These are phyloP conservation scores for Spathaspora boniae DNA, from an alignment of 805 yeast species.

Conservation along the genomic window DNA sequence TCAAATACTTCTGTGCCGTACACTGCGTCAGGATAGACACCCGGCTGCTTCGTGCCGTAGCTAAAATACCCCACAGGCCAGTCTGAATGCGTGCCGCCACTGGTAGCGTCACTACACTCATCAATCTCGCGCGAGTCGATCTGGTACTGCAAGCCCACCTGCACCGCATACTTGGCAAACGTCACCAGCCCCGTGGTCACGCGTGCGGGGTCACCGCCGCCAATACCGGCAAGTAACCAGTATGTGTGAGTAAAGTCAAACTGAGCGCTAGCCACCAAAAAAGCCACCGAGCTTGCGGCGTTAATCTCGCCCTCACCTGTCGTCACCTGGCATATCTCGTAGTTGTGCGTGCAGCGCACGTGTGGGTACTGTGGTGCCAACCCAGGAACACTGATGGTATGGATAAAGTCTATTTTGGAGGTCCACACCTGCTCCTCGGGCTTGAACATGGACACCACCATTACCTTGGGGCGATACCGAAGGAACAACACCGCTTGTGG, in stretches of 20 bases:
- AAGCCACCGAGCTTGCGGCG: conserved; percentile 58
- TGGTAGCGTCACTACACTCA: too few relatives aligned
- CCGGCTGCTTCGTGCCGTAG: conserved; percentile 48
- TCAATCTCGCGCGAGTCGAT: conserved; percentile 50
- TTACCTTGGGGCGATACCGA: conserved; percentile 53
- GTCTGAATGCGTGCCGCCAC: conserved; percentile 31
- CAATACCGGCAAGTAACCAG: conserved; percentile 63
- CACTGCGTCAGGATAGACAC: conserved; percentile 48
- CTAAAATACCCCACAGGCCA: conserved; percentile 63
- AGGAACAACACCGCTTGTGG: too few relatives aligned
- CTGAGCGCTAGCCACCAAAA: conserved; percentile 48
- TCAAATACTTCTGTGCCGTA: conserved; percentile 68
- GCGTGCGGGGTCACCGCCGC: conserved; percentile 55
- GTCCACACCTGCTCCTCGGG: conserved; percentile 54
- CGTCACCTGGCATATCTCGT: conserved; percentile 52
- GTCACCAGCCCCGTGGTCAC: conserved; percentile 61
- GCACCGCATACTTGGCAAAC: conserved; percentile 58
- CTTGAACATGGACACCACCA: conserved; percentile 54
- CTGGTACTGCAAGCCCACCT: conserved; percentile 58
- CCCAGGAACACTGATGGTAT: conserved; percentile 64
- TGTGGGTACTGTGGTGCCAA: conserved; percentile 59
- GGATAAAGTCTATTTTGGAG: conserved; percentile 41
- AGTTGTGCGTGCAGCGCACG: conserved; percentile 52
- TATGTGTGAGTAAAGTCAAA: conserved; percentile 60
- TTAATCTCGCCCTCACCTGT: conserved; percentile 72